Conservation (phyloP, 2,329 filamentous ascomycete genomes). For the Incumbomyces lentus region DNA sequence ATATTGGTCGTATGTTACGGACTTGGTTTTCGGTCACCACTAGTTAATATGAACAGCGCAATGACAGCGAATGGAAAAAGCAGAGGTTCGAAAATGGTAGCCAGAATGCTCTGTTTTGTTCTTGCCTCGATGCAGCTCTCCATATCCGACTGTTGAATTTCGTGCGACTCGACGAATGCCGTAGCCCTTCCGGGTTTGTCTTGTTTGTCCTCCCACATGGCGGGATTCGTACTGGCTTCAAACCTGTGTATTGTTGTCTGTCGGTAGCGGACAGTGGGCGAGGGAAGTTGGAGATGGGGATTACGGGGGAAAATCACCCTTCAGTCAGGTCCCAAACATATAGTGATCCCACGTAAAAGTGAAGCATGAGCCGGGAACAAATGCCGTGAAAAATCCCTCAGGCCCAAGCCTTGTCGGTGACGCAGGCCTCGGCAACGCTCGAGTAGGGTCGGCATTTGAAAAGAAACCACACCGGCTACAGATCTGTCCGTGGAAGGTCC, state of each 20-base stretch:
- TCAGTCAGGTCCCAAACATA: not conserved
- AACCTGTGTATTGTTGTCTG: not conserved
- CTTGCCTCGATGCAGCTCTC: too few species aligned
- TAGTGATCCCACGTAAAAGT: constrained; percentile 3
- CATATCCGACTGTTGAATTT: too few species aligned
- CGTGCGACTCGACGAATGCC: not conserved
- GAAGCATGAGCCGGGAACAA: not conserved
- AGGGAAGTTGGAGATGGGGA: not conserved
- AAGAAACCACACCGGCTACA: not conserved
- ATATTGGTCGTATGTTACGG: too few species aligned
- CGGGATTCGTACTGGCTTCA: not conserved
- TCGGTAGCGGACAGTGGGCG: not conserved
- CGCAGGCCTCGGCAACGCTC: not conserved
- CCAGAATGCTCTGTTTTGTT: not conserved
- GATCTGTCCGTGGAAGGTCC: not conserved
- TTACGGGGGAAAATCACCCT: too few species aligned
- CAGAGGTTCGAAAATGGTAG: constrained; percentile 3
- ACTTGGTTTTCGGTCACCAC: too few species aligned
- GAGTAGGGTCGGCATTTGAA: constrained; percentile 1
- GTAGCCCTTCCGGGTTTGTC: not conserved
- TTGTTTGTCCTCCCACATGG: not conserved
- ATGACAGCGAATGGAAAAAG: constrained; percentile 3
- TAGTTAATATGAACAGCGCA: not conserved
- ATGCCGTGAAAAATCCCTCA: not conserved
- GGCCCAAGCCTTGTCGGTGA: not conserved